phyloP scores from a whole-genome alignment of 2,329 filamentous ascomycete genomes.

The Colletotrichum sp. region DNA sequence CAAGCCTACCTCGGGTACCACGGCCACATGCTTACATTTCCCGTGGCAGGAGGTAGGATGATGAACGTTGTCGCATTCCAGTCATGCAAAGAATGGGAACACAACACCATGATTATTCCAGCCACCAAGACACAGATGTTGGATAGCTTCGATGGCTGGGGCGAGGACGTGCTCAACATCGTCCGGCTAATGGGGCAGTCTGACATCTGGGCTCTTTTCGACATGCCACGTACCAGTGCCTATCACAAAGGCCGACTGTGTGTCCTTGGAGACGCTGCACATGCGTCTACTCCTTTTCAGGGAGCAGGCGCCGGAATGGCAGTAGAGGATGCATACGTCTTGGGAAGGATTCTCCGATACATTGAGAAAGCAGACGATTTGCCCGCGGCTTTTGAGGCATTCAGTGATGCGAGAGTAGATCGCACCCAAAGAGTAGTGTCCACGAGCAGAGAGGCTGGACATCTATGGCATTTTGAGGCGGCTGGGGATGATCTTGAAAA shows the following conservation, averaged over 20 bases:
- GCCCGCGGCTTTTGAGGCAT: background rate
- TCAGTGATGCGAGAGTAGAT: background rate
- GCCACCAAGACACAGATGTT: background rate
- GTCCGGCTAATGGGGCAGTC: background rate
- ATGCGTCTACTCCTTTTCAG: background rate
- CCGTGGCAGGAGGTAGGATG: slow-evolving; percentile 56
- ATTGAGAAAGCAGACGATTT: background rate
- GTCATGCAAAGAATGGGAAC: background rate
- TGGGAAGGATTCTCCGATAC: background rate
- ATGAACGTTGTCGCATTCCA: slow-evolving; percentile 59
- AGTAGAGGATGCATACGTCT: background rate
- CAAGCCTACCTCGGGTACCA: slow-evolving; percentile 43
- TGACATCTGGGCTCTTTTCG: background rate
- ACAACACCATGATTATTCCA: background rate
- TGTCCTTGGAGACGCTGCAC: background rate
- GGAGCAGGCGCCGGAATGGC: background rate
- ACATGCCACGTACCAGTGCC: background rate
- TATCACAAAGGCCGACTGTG: background rate
- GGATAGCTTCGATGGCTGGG: background rate
- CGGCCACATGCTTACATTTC: slow-evolving; percentile 65
- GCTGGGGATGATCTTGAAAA: background rate
- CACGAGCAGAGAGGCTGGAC: background rate
- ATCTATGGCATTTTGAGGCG: background rate
- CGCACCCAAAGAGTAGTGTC: background rate
- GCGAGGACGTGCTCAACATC: background rate